These are phyloP conservation scores for Paraglomus brasilianum DNA, from an alignment of 192 early-diverging fungal genomes.

Conservation along the genomic window DNA sequence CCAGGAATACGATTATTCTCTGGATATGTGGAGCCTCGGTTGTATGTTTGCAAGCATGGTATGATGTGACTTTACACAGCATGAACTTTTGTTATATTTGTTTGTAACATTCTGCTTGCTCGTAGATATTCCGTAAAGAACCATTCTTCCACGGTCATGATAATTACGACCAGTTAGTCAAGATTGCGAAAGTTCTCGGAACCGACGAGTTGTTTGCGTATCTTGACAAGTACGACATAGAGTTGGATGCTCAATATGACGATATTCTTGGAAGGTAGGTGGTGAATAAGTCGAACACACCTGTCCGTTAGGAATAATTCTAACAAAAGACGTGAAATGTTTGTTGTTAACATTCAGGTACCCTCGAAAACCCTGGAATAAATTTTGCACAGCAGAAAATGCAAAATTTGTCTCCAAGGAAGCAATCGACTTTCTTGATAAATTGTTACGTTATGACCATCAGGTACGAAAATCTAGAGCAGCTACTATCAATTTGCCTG, in stretches of 20 bases:
- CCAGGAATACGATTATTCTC: conserved; percentile 97
- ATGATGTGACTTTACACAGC: conserved; percentile 18
- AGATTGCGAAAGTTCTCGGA: conserved; percentile 96
- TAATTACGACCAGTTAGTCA: conserved; percentile 99
- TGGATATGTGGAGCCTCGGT: conserved; percentile 99
- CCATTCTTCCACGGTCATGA: conserved; percentile 99
- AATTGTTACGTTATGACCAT: conserved; percentile 90
- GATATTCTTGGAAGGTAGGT: conserved; percentile 82
- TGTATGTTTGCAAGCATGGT: conserved; percentile 99
- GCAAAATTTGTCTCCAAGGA: conserved; percentile 83
- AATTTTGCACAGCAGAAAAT: conserved; percentile 86
- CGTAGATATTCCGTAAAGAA: conserved; percentile 96
- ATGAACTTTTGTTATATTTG: background rate
- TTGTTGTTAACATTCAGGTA: conserved; percentile 49
- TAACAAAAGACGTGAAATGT: background rate
- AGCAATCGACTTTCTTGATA: conserved; percentile 89
- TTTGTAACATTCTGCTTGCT: background rate
- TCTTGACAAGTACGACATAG: conserved; percentile 93
- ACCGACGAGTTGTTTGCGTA: conserved; percentile 94
- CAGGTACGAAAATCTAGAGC: conserved; percentile 44
- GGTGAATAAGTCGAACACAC: background rate
- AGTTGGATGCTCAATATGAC: conserved; percentile 86
- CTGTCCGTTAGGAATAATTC: too few species aligned
- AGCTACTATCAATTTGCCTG: background rate
- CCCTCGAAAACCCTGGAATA: conserved; percentile 84